phyloP scores from a whole-genome alignment of 1,139 yeast species.

The Kluyveromyces sp. region DNA sequence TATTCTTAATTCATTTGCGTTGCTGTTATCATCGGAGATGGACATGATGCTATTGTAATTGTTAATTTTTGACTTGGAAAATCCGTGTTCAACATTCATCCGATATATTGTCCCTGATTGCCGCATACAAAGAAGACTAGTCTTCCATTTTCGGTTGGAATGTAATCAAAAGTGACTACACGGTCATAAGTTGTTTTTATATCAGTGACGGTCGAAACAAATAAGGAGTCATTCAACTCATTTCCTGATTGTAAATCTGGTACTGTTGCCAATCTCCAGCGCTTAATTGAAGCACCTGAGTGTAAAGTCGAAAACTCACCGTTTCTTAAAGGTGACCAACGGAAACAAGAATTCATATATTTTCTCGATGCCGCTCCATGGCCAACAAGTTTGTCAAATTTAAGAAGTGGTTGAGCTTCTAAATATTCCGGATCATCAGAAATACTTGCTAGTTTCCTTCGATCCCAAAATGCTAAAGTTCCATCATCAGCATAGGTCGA shows the following conservation, averaged over 20 bases:
- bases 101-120: slow-evolving; percentile 82
- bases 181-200: slow-evolving; percentile 70
- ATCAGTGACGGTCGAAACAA: slow-evolving; percentile 72
- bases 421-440: slow-evolving; percentile 18
- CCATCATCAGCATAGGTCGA: slow-evolving; percentile 81
- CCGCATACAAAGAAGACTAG: slow-evolving; percentile 68
- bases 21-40: slow-evolving; percentile 47
- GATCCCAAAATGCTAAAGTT: slow-evolving; percentile 78
- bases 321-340: slow-evolving; percentile 59
- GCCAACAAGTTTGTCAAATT: slow-evolving; percentile 58
- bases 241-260: slow-evolving; percentile 29
- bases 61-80: slow-evolving; percentile 57
- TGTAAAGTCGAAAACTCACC: slow-evolving; percentile 78
- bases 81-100: slow-evolving; percentile 67
- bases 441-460: slow-evolving; percentile 47
- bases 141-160: slow-evolving; percentile 45
- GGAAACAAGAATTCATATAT: slow-evolving; percentile 55
- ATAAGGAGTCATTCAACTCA: slow-evolving; percentile 41
- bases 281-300: slow-evolving; percentile 66
- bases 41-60: slow-evolving; percentile 64
- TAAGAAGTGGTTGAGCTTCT: slow-evolving; percentile 47
- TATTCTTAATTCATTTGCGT: slow-evolving; percentile 25
- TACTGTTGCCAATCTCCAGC: slow-evolving; percentile 72
- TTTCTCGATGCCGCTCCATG: slow-evolving; percentile 49
- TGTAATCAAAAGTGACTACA: slow-evolving; percentile 79